These are phyloP conservation scores for Chamaecrista fasciculata DNA, from an alignment of 306 rosid species.

Conservation along the genomic window DNA sequence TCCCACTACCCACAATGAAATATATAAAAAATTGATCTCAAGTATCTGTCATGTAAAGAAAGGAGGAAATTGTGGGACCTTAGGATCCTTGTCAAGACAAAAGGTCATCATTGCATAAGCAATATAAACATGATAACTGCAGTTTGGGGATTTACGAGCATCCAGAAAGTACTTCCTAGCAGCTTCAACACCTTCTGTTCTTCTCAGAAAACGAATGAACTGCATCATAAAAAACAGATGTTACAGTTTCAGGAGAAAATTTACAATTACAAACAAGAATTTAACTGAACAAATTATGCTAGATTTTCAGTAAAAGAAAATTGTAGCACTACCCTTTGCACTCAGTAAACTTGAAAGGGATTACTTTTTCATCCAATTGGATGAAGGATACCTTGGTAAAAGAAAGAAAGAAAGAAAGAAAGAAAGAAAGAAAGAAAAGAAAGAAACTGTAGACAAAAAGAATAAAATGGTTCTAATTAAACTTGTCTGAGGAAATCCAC, in stretches of 20 bases:
- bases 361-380: too few relatives aligned
- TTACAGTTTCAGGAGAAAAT: slow-evolving; percentile 28
- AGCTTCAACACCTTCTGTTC: slow-evolving; percentile 97
- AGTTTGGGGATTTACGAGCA: slow-evolving; percentile 83
- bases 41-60: neutral
- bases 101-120: slow-evolving; percentile 92
- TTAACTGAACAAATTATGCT: slow-evolving; percentile 4
- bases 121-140: slow-evolving; percentile 91
- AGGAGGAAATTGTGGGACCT: slow-evolving; percentile 52
- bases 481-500: neutral
- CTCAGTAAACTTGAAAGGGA: too few relatives aligned
- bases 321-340: too few relatives aligned
- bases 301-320: slow-evolving; percentile 1
- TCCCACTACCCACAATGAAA: slow-evolving; percentile 8
- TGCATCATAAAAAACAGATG: slow-evolving; percentile 50
- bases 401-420: too few relatives aligned
- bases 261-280: slow-evolving; percentile 8
- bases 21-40: neutral
- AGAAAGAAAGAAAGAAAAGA: too few relatives aligned
- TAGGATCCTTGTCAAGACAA: slow-evolving; percentile 95
- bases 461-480: neutral
- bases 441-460: neutral
- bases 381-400: too few relatives aligned
- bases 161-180: slow-evolving; percentile 93
- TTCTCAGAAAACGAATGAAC: slow-evolving; percentile 89